Evolutionary conservation across 768 basidiomycete genomes (phyloP).

Genomic region (Cystobasidiopsis lactophilus): DNA sequence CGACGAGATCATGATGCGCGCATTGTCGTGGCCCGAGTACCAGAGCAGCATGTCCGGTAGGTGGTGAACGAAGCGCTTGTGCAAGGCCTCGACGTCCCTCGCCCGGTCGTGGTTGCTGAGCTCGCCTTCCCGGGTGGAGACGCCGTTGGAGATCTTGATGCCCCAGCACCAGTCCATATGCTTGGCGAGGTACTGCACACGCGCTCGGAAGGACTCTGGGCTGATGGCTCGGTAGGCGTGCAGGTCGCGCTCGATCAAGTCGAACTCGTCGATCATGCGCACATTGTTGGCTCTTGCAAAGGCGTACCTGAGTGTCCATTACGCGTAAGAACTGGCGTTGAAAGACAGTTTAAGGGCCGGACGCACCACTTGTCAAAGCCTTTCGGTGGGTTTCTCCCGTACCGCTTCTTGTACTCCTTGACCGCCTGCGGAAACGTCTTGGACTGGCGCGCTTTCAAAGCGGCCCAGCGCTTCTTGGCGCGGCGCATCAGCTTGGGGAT

Average conservation of each 20-base stretch:
- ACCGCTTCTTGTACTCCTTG: slow-evolving; percentile 54
- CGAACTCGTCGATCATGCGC: slow-evolving; percentile 21
- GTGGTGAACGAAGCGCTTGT: slow-evolving; percentile 12
- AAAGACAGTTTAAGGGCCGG: no score
- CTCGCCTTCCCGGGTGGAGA: slow-evolving; percentile 13
- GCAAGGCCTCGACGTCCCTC: slow-evolving; percentile 13
- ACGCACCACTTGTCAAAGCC: slow-evolving; percentile 74
- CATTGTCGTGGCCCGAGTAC: slow-evolving; percentile 20
- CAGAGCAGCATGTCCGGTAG: slow-evolving; percentile 19
- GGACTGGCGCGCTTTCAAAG: slow-evolving; percentile 50
- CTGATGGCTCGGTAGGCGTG: slow-evolving; percentile 20
- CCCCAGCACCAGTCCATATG: slow-evolving; percentile 15
- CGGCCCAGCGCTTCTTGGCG: slow-evolving; percentile 28
- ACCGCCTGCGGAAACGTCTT: slow-evolving; percentile 56
- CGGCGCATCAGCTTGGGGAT: slow-evolving; percentile 29
- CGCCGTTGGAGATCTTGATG: slow-evolving; percentile 14
- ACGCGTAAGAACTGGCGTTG: no score
- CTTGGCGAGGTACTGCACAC: slow-evolving; percentile 11
- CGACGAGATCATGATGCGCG: slow-evolving; percentile 12
- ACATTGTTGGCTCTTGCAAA: slow-evolving; percentile 9
- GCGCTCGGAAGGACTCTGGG: slow-evolving; percentile 13
- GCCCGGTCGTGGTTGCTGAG: slow-evolving; percentile 18
- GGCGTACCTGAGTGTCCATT: background rate
- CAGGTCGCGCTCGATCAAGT: slow-evolving; percentile 22
- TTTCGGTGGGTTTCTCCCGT: slow-evolving; percentile 53